Percentiles rank a stretch among this genome's conserved stretches.
phyloP scores from a whole-genome alignment of 164 flowering plant species.

The Protea cynaroides region DNA sequence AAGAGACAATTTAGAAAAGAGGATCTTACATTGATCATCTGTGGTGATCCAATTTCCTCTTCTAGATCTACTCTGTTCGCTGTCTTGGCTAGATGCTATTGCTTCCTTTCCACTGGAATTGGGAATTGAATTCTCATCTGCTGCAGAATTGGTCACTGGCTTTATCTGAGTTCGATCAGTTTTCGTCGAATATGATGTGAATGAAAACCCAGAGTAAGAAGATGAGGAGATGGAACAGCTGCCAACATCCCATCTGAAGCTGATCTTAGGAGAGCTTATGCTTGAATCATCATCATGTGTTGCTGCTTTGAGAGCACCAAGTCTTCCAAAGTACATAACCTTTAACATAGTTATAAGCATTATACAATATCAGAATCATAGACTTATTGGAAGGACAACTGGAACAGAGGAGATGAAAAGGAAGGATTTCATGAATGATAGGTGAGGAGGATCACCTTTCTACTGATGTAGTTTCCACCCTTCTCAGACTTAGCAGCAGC shows the following conservation, averaged over 20 bases:
- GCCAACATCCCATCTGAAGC: constrained; percentile 83
- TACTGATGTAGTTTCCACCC: constrained; percentile 42
- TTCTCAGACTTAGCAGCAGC: constrained; percentile 62
- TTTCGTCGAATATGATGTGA: constrained; percentile 30
- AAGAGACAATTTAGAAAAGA: background rate
- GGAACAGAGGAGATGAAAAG: too few relatives aligned
- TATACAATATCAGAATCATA: too few relatives aligned
- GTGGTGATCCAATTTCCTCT: constrained; percentile 86
- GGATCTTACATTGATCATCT: constrained; percentile 76
- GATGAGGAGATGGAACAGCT: constrained; percentile 64
- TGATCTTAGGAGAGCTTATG: constrained; percentile 69
- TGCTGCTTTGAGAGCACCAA: constrained; percentile 30
- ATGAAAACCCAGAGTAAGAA: constrained; percentile 39
- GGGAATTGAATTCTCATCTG: constrained; percentile 2
- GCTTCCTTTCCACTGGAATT: constrained; percentile 3
- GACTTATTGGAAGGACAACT: too few relatives aligned
- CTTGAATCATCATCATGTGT: constrained; percentile 43
- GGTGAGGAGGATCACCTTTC: constrained; percentile 45
- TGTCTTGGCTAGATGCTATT: constrained; percentile 10
- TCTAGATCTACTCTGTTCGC: constrained; percentile 18
- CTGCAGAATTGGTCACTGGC: constrained; percentile 20
- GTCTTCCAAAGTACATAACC: constrained; percentile 53
- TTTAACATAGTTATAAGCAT: constrained; percentile 19
- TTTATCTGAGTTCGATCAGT: constrained; percentile 16
- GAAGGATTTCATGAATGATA: too few relatives aligned